Percentiles rank a stretch among this genome's conserved stretches.
Evolutionary conservation across 2,329 filamentous ascomycete species (phyloP).

Genomic region (Colletotrichum tofieldiae): DNA sequence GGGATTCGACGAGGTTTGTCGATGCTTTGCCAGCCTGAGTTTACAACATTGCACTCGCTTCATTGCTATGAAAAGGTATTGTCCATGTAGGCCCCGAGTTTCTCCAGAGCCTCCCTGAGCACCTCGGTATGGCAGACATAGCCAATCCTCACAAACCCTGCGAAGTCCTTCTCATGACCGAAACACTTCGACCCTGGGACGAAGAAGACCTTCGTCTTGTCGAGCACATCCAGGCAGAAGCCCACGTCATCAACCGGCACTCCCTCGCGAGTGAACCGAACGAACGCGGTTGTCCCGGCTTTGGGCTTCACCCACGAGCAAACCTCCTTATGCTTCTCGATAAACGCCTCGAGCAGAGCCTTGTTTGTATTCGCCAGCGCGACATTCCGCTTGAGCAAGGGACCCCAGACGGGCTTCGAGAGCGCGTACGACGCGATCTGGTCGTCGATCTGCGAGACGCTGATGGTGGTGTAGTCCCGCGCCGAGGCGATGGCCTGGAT

Average conservation of each 20-base stretch:
- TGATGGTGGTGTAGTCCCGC: slow-evolving; percentile 89
- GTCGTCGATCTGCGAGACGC: slow-evolving; percentile 87
- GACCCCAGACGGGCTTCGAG: slow-evolving; percentile 59
- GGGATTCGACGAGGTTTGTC: neutral
- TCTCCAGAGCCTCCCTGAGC: slow-evolving; percentile 76
- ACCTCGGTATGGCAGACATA: slow-evolving; percentile 81
- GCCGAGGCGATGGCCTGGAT: slow-evolving; percentile 75
- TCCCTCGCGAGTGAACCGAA: slow-evolving; percentile 76
- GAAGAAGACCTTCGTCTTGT: slow-evolving; percentile 80
- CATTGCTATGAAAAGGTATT: slow-evolving; percentile 2
- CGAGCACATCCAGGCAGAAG: slow-evolving; percentile 79
- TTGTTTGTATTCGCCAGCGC: slow-evolving; percentile 78
- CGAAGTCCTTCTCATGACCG: slow-evolving; percentile 76
- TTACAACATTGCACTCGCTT: neutral
- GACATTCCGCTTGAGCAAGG: slow-evolving; percentile 71
- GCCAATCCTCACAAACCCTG: slow-evolving; percentile 83
- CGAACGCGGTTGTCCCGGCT: slow-evolving; percentile 85
- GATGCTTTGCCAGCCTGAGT: neutral
- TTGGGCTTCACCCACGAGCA: slow-evolving; percentile 82
- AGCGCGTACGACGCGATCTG: slow-evolving; percentile 83
- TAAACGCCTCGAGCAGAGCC: slow-evolving; percentile 76
- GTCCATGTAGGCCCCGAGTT: slow-evolving; percentile 58
- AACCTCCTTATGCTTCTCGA: slow-evolving; percentile 74
- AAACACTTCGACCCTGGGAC: slow-evolving; percentile 83
- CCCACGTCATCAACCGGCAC: slow-evolving; percentile 79